Evolutionary conservation across 768 basidiomycete species (phyloP).

Genomic region (Cubamyces lactineus): DNA sequence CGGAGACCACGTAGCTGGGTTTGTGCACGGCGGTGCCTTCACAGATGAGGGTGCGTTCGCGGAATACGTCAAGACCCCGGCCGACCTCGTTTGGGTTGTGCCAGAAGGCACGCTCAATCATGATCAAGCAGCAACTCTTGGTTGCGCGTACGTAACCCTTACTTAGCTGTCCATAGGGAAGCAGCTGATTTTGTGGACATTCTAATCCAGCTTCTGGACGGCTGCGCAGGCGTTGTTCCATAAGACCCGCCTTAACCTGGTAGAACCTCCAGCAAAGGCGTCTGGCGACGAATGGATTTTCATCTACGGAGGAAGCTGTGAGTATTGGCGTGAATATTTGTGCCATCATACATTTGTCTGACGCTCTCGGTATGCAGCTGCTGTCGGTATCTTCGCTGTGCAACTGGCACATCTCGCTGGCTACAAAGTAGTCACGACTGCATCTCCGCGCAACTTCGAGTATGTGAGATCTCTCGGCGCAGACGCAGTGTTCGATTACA

Average conservation of each 20-base stretch:
- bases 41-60: slow-evolving; percentile 31
- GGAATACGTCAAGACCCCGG: slow-evolving; percentile 32
- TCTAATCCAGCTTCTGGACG: slow-evolving; percentile 22
- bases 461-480: slow-evolving; percentile 47
- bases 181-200: not conserved
- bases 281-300: slow-evolving; percentile 25
- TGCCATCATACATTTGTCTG: not conserved
- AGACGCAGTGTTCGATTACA: slow-evolving; percentile 44
- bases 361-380: slow-evolving; percentile 2
- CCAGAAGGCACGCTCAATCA: slow-evolving; percentile 19
- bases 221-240: slow-evolving; percentile 28
- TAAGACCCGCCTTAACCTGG: slow-evolving; percentile 23
- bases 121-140: slow-evolving; percentile 28
- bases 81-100: slow-evolving; percentile 28
- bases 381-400: slow-evolving; percentile 42
- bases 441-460: slow-evolving; percentile 43
- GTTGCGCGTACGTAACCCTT: slow-evolving; percentile 25
- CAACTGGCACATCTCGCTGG: slow-evolving; percentile 47
- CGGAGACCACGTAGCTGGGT: slow-evolving; percentile 35
- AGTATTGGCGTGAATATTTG: not conserved
- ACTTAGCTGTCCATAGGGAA: too few species aligned
- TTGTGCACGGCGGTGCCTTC: slow-evolving; percentile 31
- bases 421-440: slow-evolving; percentile 48
- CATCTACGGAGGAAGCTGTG: slow-evolving; percentile 28
- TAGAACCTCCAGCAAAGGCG: slow-evolving; percentile 24